Percentiles rank a stretch among this genome's conserved stretches.
These are phyloP conservation scores for Trifolium dubium DNA, from an alignment of 306 rosid species.

Conservation along the genomic window DNA sequence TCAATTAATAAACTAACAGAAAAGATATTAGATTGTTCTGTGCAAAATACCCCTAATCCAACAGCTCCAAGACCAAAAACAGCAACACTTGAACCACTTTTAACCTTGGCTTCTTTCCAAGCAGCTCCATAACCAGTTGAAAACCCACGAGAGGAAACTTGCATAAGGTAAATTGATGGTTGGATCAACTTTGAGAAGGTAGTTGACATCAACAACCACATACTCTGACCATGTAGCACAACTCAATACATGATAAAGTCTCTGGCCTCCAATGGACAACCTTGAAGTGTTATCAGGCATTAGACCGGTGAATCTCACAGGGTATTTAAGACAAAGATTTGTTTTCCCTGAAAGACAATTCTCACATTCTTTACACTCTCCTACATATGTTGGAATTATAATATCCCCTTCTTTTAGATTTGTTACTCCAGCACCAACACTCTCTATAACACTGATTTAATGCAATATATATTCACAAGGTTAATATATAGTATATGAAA, in stretches of 20 bases:
- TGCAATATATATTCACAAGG: not conserved
- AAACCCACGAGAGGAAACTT: conserved; percentile 47
- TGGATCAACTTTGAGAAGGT: conserved; percentile 39
- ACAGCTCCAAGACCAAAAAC: conserved; percentile 48
- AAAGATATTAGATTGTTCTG: not conserved
- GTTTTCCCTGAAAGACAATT: conserved; percentile 42
- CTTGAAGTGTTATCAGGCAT: conserved; percentile 47
- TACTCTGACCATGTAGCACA: conserved; percentile 47
- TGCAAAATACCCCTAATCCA: conserved; percentile 45
- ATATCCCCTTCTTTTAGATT: conserved; percentile 42
- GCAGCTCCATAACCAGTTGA: conserved; percentile 47
- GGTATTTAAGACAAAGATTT: conserved; percentile 39
- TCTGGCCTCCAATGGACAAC: conserved; percentile 34
- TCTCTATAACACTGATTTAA: conserved; percentile 34
- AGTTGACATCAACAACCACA: conserved; percentile 40
- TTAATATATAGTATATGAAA: not conserved
- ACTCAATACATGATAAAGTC: conserved; percentile 26
- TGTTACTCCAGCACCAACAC: conserved; percentile 40
- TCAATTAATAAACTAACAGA: too few relatives aligned
- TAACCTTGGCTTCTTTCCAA: conserved; percentile 47
- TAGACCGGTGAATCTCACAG: conserved; percentile 27
- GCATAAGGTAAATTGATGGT: conserved; percentile 39
- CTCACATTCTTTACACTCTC: conserved; percentile 43
- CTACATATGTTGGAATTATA: conserved; percentile 44
- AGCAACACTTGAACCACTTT: conserved; percentile 43